Evolutionary conservation across 495 filamentous ascomycete species (phyloP).

Genomic region (Tuber brumale): DNA sequence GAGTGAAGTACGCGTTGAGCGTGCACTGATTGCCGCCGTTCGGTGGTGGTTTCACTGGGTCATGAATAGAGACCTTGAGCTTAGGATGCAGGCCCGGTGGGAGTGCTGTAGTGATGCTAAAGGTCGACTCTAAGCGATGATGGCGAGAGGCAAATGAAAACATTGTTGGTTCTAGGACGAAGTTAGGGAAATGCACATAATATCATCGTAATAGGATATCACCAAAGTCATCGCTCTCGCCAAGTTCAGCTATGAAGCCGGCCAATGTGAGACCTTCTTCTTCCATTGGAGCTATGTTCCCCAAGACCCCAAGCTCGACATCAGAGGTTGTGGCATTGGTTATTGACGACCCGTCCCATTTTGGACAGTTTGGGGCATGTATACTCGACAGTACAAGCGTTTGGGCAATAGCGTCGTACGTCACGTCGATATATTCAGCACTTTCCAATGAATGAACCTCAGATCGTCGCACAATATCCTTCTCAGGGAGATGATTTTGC

Average conservation of each 20-base stretch:
- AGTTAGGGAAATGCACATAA: constrained; percentile 13
- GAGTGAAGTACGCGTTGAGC: constrained; percentile 75
- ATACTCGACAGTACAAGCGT: constrained; percentile 53
- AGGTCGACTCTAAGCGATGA: constrained; percentile 50
- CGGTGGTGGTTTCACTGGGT: constrained; percentile 44
- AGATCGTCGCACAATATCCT: background rate
- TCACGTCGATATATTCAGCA: constrained; percentile 65
- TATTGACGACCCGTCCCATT: constrained; percentile 44
- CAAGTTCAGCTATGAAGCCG: constrained; percentile 72
- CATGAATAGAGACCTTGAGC: constrained; percentile 54
- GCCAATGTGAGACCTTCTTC: constrained; percentile 68
- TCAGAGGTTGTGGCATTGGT: constrained; percentile 41
- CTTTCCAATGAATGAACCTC: constrained; percentile 10
- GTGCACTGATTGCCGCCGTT: constrained; percentile 50
- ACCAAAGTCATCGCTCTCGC: constrained; percentile 64
- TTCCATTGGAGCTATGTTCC: constrained; percentile 53
- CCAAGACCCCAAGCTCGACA: constrained; percentile 79
- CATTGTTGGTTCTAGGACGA: constrained; percentile 56
- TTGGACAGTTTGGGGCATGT: constrained; percentile 50
- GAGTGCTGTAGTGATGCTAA: constrained; percentile 52
- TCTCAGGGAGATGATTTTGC: constrained; percentile 51
- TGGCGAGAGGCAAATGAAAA: constrained; percentile 92
- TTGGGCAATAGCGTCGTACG: constrained; percentile 66
- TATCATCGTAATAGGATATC: constrained; percentile 41
- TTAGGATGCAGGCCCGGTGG: constrained; percentile 88